A percentile compares a stretch with the other conserved stretches of the same genome.
Conservation (phyloP, 768 basidiomycete species). For the Phanerodontia chrysosporium region DNA sequence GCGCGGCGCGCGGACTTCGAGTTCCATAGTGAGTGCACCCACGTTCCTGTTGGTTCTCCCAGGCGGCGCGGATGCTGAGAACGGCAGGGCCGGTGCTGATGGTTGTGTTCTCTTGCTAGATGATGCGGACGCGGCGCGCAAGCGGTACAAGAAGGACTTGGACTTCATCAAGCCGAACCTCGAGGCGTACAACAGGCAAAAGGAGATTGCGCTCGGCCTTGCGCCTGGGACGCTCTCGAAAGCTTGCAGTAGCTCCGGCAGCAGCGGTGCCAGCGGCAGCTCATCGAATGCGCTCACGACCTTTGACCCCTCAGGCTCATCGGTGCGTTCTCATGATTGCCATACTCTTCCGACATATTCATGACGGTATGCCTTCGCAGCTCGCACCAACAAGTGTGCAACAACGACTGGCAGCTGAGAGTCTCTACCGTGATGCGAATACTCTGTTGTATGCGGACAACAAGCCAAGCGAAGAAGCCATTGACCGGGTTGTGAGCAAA, state of each 20-base stretch:
- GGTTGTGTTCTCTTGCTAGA: constrained; percentile 46
- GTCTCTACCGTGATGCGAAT: constrained; percentile 90
- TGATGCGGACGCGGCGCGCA: constrained; percentile 83
- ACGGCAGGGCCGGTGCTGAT: background rate
- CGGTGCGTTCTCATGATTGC: constrained; percentile 26
- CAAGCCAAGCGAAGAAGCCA: constrained; percentile 93
- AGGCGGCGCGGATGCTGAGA: background rate
- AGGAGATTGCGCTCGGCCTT: constrained; percentile 77
- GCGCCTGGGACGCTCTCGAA: constrained; percentile 61
- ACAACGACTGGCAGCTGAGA: constrained; percentile 70
- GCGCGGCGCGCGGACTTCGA: constrained; percentile 81
- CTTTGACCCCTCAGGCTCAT: constrained; percentile 50
- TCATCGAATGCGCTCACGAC: constrained; percentile 38
- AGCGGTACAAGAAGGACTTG: constrained; percentile 89
- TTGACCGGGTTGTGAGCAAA: constrained; percentile 87
- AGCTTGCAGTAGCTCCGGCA: constrained; percentile 29
- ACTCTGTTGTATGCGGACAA: constrained; percentile 90
- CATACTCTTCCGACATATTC: no score
- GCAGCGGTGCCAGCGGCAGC: constrained; percentile 21
- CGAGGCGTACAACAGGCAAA: constrained; percentile 82
- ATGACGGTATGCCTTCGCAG: constrained; percentile 28
- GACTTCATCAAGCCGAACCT: constrained; percentile 87
- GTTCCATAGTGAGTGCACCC: constrained; percentile 83
- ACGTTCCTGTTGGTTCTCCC: background rate
- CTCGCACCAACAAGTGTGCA: constrained; percentile 51